Percentiles rank a stretch among this genome's conserved stretches.
These are phyloP conservation scores for Datisca glomerata DNA, from an alignment of 306 rosid species.

Conservation along the genomic window DNA sequence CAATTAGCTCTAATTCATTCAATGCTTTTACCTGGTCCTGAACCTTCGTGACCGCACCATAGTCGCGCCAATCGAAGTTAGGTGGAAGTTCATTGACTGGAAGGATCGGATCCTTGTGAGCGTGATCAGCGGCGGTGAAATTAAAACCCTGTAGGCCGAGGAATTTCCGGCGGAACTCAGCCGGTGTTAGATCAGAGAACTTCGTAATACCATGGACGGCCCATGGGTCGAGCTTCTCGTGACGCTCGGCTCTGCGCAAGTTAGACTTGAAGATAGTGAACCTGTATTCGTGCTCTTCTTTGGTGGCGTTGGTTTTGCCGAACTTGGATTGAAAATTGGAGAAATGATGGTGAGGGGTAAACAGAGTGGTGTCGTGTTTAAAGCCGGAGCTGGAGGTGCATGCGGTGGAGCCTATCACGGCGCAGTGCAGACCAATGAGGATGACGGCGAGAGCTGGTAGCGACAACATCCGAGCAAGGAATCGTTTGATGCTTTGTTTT, in stretches of 20 bases:
- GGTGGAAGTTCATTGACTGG: constrained; percentile 58
- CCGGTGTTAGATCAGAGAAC: constrained; percentile 68
- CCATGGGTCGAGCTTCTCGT: constrained; percentile 59
- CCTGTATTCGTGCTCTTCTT: too few relatives aligned
- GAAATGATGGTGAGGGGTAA: too few relatives aligned
- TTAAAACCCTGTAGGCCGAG: constrained; percentile 64
- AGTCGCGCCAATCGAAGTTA: constrained; percentile 83
- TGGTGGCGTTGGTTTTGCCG: too few relatives aligned
- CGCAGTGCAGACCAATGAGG: too few relatives aligned
- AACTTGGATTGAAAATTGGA: too few relatives aligned
- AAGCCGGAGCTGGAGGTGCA: too few relatives aligned
- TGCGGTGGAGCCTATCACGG: too few relatives aligned
- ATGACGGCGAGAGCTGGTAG: too few relatives aligned
- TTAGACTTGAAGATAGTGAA: constrained; percentile 59
- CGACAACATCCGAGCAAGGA: too few relatives aligned
- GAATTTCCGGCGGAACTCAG: constrained; percentile 47
- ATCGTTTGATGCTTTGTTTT: too few relatives aligned
- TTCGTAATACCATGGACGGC: constrained; percentile 75
- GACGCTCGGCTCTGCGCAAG: constrained; percentile 49
- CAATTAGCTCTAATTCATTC: neutral
- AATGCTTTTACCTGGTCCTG: constrained; percentile 45
- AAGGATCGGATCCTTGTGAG: too few relatives aligned
- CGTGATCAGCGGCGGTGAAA: constrained; percentile 44
- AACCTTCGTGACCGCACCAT: constrained; percentile 59
- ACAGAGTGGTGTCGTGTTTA: too few relatives aligned